Evolutionary conservation across 1,284 basidiomycete species (phyloP).

Genomic region (Apiotrichum akiyoshidainum): DNA sequence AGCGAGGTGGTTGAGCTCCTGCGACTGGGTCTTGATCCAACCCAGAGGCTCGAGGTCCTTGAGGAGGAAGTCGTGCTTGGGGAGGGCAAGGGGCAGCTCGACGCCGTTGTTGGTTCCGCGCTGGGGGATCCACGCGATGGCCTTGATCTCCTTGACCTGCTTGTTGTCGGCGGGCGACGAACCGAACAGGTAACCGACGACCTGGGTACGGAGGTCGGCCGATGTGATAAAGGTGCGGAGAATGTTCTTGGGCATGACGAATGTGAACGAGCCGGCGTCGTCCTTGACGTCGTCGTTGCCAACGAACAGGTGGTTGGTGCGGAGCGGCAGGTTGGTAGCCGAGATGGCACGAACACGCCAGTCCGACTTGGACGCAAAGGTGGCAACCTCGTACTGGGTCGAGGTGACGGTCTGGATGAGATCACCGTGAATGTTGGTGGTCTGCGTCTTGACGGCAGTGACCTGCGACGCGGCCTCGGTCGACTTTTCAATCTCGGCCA

Average conservation of each 20-base stretch:
- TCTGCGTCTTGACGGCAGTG: slow-evolving; percentile 95
- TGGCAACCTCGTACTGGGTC: slow-evolving; percentile 95
- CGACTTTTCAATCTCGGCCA: slow-evolving; percentile 98
- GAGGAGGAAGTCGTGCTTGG: slow-evolving; percentile 88
- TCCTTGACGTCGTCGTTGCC: slow-evolving; percentile 98
- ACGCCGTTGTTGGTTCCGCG: slow-evolving; percentile 91
- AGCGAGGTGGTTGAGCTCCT: slow-evolving; percentile 87
- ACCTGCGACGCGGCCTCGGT: slow-evolving; percentile 91
- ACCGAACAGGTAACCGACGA: slow-evolving; percentile 92
- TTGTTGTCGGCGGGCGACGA: slow-evolving; percentile 91
- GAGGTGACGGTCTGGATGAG: slow-evolving; percentile 94
- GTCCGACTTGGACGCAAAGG: slow-evolving; percentile 97
- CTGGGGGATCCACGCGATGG: slow-evolving; percentile 92
- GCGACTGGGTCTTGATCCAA: slow-evolving; percentile 94
- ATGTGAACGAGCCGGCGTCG: slow-evolving; percentile 88
- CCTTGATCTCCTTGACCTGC: slow-evolving; percentile 98
- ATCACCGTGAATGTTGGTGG: slow-evolving; percentile 96
- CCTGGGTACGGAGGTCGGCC: slow-evolving; percentile 91
- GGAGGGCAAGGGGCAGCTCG: slow-evolving; percentile 79
- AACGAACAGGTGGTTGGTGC: slow-evolving; percentile 97
- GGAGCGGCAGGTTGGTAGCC: slow-evolving; percentile 90
- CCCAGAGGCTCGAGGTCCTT: slow-evolving; percentile 93
- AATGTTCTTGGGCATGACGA: slow-evolving; percentile 96
- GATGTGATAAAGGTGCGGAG: slow-evolving; percentile 91
- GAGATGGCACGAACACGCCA: slow-evolving; percentile 97